A percentile compares a stretch with the other conserved stretches of the same genome.
phyloP scores from a whole-genome alignment of 257 asterid species.

The Solanum paucissectum region DNA sequence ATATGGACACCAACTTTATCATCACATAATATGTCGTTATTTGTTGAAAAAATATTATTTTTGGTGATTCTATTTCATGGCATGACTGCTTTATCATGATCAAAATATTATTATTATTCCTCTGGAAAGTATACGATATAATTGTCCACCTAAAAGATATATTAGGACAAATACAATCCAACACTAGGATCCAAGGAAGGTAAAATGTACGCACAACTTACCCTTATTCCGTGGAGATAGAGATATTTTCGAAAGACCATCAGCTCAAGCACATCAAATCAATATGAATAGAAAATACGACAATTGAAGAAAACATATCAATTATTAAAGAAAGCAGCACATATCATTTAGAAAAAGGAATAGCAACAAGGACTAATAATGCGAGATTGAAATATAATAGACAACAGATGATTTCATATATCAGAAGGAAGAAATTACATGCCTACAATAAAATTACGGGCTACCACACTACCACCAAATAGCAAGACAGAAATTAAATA shows the following conservation, averaged over 20 bases:
- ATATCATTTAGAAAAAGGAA: neutral
- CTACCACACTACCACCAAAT: neutral
- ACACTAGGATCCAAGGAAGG: neutral
- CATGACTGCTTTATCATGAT: neutral
- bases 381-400: neutral
- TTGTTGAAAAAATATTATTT: neutral
- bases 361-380: too few relatives aligned
- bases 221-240: neutral
- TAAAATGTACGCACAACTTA: neutral
- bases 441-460: neutral
- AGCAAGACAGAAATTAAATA: neutral
- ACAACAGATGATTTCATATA: too few relatives aligned
- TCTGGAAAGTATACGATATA: neutral
- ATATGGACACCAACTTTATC: neutral
- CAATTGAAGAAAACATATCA: neutral
- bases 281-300: too few relatives aligned
- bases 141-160: neutral
- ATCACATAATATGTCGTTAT: neutral
- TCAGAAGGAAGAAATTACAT: neutral
- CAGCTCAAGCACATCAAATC: too few relatives aligned
- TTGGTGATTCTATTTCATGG: neutral
- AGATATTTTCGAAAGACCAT: too few relatives aligned
- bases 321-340: neutral
- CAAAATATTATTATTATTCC: neutral
- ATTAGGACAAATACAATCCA: neutral